Evolutionary conservation across 352 stramenopile species (phyloP), one percentile per base, ranked within the genome.

Genomic region (Thalassiosira mediterranea): DNA sequence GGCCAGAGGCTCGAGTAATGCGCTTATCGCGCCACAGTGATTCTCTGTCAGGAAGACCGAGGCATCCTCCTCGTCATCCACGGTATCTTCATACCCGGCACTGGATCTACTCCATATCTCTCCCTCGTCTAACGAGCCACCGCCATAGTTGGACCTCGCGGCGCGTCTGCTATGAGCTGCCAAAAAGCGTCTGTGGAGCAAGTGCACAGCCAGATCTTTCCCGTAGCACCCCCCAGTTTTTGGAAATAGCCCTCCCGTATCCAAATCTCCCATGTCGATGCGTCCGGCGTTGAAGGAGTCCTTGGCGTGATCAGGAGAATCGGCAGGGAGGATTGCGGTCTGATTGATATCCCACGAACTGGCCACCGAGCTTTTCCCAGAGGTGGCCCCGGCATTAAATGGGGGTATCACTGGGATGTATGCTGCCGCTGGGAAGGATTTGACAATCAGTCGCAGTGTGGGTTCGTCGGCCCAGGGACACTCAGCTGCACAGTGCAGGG

Each of bases 161-260:
- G 29, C 21, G 13, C 21, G 23, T 32, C 17, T 15, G 28, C 13
- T n/a, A 17, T 42, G 19, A 23, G 53, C 13, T 17, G 23, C 17
- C 21, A 76, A 11, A 17, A 70, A 48, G 5, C 57, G 29, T 28
- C 57, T 37, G 52, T 83, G 75, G 1, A 83, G 34, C 4, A 83
- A 25, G 37, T 83, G 75, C 15, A 74, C 52, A 7, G 75, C 68
- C 0, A 83, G 34, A 26, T 80, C 58, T 32, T 62, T 68, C 7
- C 54, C 62, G 31, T 73, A 44, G 21, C 38, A 80, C 7, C 59
- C 68, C 7, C 57, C 67, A 34, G 38, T 57, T 19, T 67, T 49
- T 1, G 66, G 66, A 59, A 76, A 76, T 8, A 69, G 26, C 25
- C 66, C 66, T 42, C 63, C 64, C 21, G 5, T 48, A 13, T 42